Evolutionary conservation across 2,329 filamentous ascomycete species (phyloP).

Genomic region (Incumbomyces delicatus): DNA sequence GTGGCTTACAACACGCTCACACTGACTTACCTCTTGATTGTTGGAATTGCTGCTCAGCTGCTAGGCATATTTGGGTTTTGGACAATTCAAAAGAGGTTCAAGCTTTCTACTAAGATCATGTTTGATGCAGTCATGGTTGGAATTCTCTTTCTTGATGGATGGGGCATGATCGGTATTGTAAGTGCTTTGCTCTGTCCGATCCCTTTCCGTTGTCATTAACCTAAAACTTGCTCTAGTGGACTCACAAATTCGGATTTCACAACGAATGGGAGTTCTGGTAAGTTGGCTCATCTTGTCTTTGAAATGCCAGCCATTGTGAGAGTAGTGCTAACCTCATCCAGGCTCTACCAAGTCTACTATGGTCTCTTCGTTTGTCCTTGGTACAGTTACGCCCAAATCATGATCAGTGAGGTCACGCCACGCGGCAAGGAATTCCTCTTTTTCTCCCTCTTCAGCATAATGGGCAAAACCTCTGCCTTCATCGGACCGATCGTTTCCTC

Average conservation of each 20-base stretch:
- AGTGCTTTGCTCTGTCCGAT: neutral
- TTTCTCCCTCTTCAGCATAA: conserved; percentile 58
- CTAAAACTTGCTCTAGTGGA: conserved; percentile 30
- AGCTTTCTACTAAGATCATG: conserved; percentile 56
- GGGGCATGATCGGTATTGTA: conserved; percentile 47
- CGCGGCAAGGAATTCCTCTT: conserved; percentile 61
- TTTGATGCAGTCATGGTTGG: conserved; percentile 54
- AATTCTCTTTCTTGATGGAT: conserved; percentile 50
- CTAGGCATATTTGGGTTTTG: conserved; percentile 55
- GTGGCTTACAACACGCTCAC: conserved; percentile 56
- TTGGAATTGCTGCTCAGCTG: conserved; percentile 55
- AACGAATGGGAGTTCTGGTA: conserved; percentile 45
- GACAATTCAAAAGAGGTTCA: conserved; percentile 50
- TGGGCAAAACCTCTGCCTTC: conserved; percentile 56
- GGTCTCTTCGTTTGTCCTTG: conserved; percentile 52
- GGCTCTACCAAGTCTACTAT: conserved; percentile 45
- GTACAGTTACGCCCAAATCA: conserved; percentile 62
- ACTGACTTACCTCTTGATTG: conserved; percentile 56
- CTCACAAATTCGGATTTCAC: conserved; percentile 44
- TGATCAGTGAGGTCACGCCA: conserved; percentile 61
- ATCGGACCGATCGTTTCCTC: conserved; percentile 60
- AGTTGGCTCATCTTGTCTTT: neutral
- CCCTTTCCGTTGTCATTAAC: too few species aligned
- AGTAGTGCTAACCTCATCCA: too few species aligned
- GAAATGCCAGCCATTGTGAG: too few species aligned